phyloP scores from a whole-genome alignment of 176 grass and related monocot genomes.

The maize (Zea mays) region DNA sequence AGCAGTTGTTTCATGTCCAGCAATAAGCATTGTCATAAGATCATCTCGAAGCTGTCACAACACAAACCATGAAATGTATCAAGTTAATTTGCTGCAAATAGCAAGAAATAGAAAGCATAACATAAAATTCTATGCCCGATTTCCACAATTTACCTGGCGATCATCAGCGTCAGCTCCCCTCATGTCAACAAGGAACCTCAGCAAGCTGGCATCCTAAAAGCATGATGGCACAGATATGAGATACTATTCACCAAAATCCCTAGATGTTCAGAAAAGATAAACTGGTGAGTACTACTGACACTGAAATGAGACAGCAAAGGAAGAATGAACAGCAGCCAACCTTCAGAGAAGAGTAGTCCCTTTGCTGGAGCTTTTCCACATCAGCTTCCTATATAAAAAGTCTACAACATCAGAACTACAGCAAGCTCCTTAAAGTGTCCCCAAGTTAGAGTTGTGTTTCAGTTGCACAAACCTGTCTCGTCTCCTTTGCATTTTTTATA shows the following conservation, averaged over 20 bases:
- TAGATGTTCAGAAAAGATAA: background rate
- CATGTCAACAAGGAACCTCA: conserved; percentile 99
- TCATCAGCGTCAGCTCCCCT: conserved; percentile 90
- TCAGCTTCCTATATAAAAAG: conserved; percentile 67
- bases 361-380: conserved; percentile 97
- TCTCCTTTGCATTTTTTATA: conserved; percentile 95
- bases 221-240: conserved; percentile 16
- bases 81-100: conserved; percentile 17
- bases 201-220: conserved; percentile 84
- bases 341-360: conserved; percentile 95
- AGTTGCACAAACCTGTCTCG: conserved; percentile 66
- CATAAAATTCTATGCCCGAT: conserved; percentile 7
- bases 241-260: conserved; percentile 6
- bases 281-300: background rate
- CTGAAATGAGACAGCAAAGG: conserved; percentile 18
- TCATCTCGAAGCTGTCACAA: conserved; percentile 83
- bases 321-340: conserved; percentile 42
- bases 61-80: conserved; percentile 27
- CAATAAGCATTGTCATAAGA: conserved; percentile 99
- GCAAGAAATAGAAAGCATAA: conserved; percentile 12
- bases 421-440: conserved; percentile 20
- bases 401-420: conserved; percentile 26
- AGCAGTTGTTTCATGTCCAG: conserved; percentile 98
- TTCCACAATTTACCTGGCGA: conserved; percentile 59
- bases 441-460: background rate